Conservation (phyloP, 2,329 filamentous ascomycete species). For the Penicillium corylophilum region DNA sequence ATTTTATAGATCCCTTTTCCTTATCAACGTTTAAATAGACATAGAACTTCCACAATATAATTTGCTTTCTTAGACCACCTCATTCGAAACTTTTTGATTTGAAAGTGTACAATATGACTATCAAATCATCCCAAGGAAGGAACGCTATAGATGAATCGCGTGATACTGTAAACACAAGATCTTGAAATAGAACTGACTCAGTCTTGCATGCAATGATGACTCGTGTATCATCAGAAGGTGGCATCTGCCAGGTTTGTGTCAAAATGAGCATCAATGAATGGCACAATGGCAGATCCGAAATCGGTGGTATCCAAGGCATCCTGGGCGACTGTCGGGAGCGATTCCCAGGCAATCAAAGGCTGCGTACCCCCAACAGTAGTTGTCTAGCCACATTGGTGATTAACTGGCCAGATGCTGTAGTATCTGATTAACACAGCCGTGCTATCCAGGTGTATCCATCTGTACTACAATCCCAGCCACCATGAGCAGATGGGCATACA, state of each 20-base stretch:
- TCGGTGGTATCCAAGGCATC: slow-evolving; percentile 47
- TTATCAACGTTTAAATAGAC: too few species aligned
- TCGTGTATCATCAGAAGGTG: slow-evolving; percentile 28
- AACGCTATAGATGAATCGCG: background rate
- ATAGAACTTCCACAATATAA: too few species aligned
- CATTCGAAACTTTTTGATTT: too few species aligned
- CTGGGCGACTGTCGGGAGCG: slow-evolving; percentile 45
- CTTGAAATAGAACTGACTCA: background rate
- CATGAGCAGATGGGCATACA: slow-evolving; percentile 55
- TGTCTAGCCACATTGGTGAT: slow-evolving; percentile 49
- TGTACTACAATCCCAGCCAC: slow-evolving; percentile 48
- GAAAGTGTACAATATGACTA: too few species aligned
- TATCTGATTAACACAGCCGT: slow-evolving; percentile 51
- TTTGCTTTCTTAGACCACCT: too few species aligned
- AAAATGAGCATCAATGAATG: slow-evolving; percentile 51
- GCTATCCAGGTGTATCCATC: slow-evolving; percentile 43
- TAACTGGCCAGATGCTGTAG: slow-evolving; percentile 48
- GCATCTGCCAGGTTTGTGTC: slow-evolving; percentile 44
- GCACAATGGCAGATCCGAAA: slow-evolving; percentile 49
- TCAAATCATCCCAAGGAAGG: too few species aligned
- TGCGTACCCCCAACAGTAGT: slow-evolving; percentile 43
- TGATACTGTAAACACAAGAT: background rate
- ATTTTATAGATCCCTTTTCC: too few species aligned
- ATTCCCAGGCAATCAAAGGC: slow-evolving; percentile 53
- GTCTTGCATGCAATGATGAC: background rate